Conservation (phyloP, 225 moss, liverwort and hornwort species). For the Physcomitrium patens region DNA sequence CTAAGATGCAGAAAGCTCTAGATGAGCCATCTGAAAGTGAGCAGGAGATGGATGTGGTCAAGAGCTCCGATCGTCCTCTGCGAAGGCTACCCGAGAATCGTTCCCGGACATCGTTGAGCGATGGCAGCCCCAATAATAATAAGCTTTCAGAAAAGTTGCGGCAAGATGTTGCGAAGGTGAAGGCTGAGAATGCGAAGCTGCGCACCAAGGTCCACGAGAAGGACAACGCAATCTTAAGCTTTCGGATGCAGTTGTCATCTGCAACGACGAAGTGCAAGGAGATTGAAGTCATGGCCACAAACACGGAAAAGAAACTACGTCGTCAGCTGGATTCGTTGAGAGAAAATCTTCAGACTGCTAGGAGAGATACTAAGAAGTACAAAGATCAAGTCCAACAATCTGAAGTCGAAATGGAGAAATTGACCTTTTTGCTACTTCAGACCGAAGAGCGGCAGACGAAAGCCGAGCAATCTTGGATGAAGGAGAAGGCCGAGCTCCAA, state of each 20-base stretch:
- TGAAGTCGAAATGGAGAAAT: conserved; percentile 57
- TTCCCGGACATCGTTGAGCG: conserved; percentile 25
- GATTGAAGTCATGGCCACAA: conserved; percentile 20
- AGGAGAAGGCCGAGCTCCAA: conserved; percentile 46
- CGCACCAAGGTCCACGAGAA: conserved; percentile 35
- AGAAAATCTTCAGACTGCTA: conserved; percentile 31
- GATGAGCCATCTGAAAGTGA: conserved; percentile 24
- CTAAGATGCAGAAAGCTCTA: conserved; percentile 17
- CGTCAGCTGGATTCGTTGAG: background rate
- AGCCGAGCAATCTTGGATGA: conserved; percentile 49
- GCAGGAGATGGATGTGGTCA: conserved; percentile 30
- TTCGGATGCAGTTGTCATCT: conserved; percentile 33
- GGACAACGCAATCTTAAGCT: conserved; percentile 29
- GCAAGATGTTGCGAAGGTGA: conserved; percentile 36
- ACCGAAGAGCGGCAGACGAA: conserved; percentile 45
- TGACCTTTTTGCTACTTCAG: conserved; percentile 49
- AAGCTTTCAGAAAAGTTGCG: conserved; percentile 33
- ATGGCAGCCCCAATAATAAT: background rate
- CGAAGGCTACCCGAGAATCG: conserved; percentile 37
- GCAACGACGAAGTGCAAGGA: conserved; percentile 21
- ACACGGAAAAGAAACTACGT: conserved; percentile 29
- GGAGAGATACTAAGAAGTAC: conserved; percentile 24
- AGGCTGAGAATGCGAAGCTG: conserved; percentile 37
- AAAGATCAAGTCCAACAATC: conserved; percentile 39
- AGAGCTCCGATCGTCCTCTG: conserved; percentile 42